phyloP scores from a whole-genome alignment of 73 alveolate species.

The Halteria grandinella region DNA sequence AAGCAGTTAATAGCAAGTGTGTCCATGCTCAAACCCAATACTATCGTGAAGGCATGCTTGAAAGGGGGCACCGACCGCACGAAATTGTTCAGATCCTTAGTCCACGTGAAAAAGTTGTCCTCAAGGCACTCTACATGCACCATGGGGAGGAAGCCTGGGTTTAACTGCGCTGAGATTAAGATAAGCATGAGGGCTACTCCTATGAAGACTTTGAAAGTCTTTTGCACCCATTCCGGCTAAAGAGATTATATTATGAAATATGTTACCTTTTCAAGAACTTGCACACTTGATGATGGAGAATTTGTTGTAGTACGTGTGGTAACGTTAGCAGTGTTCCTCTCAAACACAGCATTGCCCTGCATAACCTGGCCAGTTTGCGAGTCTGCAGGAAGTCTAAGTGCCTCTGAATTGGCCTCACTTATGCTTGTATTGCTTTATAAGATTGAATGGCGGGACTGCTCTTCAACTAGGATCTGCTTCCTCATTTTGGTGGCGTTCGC shows the following conservation, averaged over 20 bases:
- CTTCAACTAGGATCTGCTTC: too few species aligned
- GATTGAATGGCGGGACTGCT: too few species aligned
- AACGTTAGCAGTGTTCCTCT: background rate
- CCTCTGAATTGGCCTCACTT: background rate
- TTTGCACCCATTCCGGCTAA: slow-evolving; percentile 15
- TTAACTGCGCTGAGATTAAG: slow-evolving; percentile 11
- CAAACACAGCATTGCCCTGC: background rate
- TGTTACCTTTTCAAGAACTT: too few species aligned
- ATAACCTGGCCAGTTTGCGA: background rate
- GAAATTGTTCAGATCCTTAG: background rate
- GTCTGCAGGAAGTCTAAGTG: background rate
- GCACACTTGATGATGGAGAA: too few species aligned
- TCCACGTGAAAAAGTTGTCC: slow-evolving; percentile 36
- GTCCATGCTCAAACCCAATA: slow-evolving; percentile 30
- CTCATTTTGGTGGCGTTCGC: too few species aligned
- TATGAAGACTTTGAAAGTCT: background rate
- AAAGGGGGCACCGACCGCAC: background rate
- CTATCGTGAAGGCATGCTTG: background rate
- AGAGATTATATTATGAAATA: background rate
- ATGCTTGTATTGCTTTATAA: too few species aligned
- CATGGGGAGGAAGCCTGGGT: slow-evolving; percentile 31
- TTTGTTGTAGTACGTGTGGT: background rate
- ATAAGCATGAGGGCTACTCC: background rate
- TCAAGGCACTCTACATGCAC: slow-evolving; percentile 35
- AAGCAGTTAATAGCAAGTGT: background rate